Conservation (phyloP, 441 rosid species). For the Croton laevigatus region DNA sequence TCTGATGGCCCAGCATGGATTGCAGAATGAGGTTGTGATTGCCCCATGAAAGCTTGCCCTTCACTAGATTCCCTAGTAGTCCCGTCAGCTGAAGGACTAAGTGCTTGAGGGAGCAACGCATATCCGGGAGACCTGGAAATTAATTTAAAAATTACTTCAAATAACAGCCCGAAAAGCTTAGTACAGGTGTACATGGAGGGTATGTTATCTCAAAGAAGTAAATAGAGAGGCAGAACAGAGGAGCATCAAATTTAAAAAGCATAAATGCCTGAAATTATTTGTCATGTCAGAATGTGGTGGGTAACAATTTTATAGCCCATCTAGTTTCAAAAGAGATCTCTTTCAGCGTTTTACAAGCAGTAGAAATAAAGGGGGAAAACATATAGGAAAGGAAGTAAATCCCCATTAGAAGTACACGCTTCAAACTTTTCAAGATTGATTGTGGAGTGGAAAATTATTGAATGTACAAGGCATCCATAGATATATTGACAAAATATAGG, state of each 20-base stretch:
- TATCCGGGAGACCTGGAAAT: conserved; percentile 66
- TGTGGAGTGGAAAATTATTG: background rate
- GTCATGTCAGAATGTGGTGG: background rate
- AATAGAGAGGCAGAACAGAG: background rate
- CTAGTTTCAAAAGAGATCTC: background rate
- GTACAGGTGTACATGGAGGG: background rate
- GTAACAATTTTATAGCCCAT: background rate
- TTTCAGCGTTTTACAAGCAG: background rate
- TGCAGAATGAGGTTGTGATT: conserved; percentile 28
- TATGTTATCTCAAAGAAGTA: conserved; percentile 5
- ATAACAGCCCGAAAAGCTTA: background rate
- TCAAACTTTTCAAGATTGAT: background rate
- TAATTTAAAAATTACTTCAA: background rate
- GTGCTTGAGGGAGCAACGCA: conserved; percentile 43
- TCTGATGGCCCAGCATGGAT: conserved; percentile 33
- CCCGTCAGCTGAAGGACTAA: conserved; percentile 27
- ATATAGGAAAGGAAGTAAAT: background rate
- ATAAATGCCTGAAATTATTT: background rate
- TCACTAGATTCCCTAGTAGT: conserved; percentile 26
- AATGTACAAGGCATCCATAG: background rate
- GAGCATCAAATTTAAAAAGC: background rate
- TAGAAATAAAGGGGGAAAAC: background rate
- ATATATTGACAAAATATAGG: background rate
- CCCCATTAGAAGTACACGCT: background rate
- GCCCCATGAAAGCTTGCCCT: conserved; percentile 28